A percentile compares a stretch with the other conserved stretches of the same genome.
phyloP scores from a whole-genome alignment of 106 monocot species.

The Acanthochlamys bracteata region DNA sequence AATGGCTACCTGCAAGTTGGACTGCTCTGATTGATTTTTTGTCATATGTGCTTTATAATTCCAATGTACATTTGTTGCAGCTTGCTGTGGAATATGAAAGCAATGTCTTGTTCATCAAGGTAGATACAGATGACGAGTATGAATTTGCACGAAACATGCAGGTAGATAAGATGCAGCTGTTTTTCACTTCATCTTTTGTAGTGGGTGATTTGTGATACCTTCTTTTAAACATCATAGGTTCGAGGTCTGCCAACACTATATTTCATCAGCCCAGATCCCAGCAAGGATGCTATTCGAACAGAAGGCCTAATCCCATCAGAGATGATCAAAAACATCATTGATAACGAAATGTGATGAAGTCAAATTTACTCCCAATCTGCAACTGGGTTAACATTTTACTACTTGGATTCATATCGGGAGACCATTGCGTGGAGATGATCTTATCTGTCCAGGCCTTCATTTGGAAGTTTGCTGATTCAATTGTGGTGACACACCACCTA shows the following conservation, averaged over 20 bases:
- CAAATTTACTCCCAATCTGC: no score
- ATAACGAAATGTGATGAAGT: conserved; percentile 54
- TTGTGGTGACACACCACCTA: no score
- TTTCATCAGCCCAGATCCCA: conserved; percentile 80
- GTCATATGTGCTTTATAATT: no score
- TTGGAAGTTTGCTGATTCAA: no score
- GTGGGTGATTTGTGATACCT: no score
- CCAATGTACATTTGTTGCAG: conserved; percentile 21
- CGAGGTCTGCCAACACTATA: conserved; percentile 78
- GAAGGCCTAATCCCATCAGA: conserved; percentile 76
- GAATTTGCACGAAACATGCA: conserved; percentile 77
- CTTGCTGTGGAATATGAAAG: conserved; percentile 77
- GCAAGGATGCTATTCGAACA: conserved; percentile 69
- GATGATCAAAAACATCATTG: conserved; percentile 79
- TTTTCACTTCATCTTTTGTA: no score
- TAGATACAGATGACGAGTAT: conserved; percentile 93
- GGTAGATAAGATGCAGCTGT: conserved; percentile 10
- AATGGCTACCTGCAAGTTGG: no score
- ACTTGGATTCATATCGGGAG: no score
- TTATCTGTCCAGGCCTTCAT: no score
- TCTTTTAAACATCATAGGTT: conserved; percentile 28
- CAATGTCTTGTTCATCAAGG: conserved; percentile 72
- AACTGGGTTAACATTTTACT: no score
- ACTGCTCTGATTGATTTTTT: no score
- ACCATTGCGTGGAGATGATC: no score